These are phyloP conservation scores for Viola odorata DNA, from an alignment of 345 rosid genomes.

Conservation along the genomic window DNA sequence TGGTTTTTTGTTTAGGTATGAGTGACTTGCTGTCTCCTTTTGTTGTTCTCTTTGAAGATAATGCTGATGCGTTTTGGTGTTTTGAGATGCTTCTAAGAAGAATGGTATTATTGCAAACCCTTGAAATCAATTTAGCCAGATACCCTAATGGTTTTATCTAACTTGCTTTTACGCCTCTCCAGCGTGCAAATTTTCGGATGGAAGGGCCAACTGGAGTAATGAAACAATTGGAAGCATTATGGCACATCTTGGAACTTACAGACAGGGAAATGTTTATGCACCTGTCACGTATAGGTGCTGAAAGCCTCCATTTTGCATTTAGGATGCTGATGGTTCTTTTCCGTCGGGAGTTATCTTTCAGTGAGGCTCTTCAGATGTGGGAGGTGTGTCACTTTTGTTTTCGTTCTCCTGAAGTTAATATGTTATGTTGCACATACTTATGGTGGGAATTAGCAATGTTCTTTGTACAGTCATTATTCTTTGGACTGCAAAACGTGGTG, in stretches of 20 bases:
- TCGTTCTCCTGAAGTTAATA: background rate
- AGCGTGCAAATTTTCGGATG: conserved; percentile 85
- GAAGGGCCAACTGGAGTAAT: conserved; percentile 94
- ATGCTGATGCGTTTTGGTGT: conserved; percentile 98
- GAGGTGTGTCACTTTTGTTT: conserved; percentile 53
- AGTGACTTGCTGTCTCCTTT: conserved; percentile 93
- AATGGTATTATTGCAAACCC: conserved; percentile 47
- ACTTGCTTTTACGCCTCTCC: conserved; percentile 23
- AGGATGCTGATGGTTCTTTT: conserved; percentile 87
- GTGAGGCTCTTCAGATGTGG: conserved; percentile 90
- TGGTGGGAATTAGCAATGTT: no score
- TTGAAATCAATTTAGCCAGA: conserved; percentile 13
- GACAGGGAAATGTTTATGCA: conserved; percentile 81
- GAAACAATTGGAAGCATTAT: conserved; percentile 75
- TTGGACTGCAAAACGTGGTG: no score
- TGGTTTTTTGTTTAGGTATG: conserved; percentile 59
- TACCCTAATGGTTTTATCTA: conserved; percentile 16
- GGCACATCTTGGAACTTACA: conserved; percentile 74
- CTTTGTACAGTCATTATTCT: no score
- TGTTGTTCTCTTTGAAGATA: conserved; percentile 83
- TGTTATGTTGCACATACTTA: no score
- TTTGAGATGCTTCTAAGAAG: conserved; percentile 96
- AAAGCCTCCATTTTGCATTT: conserved; percentile 96
- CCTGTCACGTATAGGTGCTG: conserved; percentile 76
- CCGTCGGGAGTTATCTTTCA: conserved; percentile 71